Evolutionary conservation across 2,329 filamentous ascomycete species (phyloP), one percentile per base, ranked within the genome.

Genomic region (Colletotrichum sidae): DNA sequence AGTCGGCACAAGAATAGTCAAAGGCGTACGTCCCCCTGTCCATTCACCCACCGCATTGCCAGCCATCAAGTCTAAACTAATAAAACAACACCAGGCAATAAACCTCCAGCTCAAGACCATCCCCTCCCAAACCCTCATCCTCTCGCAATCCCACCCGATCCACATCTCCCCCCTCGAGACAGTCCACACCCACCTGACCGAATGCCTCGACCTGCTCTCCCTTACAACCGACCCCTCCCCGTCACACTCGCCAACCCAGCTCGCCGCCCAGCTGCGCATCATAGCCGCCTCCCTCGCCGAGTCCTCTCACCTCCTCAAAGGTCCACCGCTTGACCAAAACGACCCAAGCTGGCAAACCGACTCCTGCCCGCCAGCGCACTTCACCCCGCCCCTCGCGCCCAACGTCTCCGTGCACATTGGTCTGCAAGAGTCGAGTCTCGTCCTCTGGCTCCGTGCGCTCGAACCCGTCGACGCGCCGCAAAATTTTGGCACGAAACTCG

Each of bases 1-100:
- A 58, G 88, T 97, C 41, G 96, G 96, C 44, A 93, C 93, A n/a
- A 89, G 91, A 55, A 91, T 99, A 69, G 91, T 97, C 68, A 97
- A 97, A 77, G 95, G 94, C 70, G 92, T 94, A 83, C 71, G 90
- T 84, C 6, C 5, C 35, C n/a, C 17, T 1, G 6, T 3, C 37
- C 15, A 3, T 39, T 6, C 10, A n/a, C 8, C n/a, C 45, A 33
- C 46, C 37, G 11, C 11, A 15, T 62, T 55, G 25, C n/a, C 41
- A 15, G 17, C 35, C 34, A 6, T 35, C 35, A 11, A 2, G 13
- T 12, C 6, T 2, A 8, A 9, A 15, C 50, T 55, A 13, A 44
- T 37, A 45, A 54, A 25, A 42, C 38, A 42, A 8, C 33, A 51
- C 34, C 71, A 92, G 91, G 90, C 91, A 67, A 86, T 97, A 67